phyloP scores from a whole-genome alignment of 2,329 filamentous ascomycete genomes.

The Diaporthe aspalathi region DNA sequence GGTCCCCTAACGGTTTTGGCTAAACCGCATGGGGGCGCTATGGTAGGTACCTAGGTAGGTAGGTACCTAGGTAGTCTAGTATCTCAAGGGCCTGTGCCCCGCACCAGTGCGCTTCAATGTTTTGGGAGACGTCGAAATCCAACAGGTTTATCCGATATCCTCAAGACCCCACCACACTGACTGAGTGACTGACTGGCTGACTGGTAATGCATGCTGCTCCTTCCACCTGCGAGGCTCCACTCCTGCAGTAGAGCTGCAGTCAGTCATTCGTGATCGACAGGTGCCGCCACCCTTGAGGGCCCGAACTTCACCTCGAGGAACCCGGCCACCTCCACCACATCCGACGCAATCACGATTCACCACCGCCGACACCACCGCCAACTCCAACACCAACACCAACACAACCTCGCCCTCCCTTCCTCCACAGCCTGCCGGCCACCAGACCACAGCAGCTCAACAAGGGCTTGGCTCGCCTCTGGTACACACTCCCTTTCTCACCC shows the following conservation, averaged over 20 bases:
- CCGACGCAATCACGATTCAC: neutral
- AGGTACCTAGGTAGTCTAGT: neutral
- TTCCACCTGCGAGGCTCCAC: conserved; percentile 23
- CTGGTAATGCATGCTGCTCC: conserved; percentile 18
- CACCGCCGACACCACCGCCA: too few relatives aligned
- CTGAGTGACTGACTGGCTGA: too few relatives aligned
- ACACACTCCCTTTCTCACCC: neutral
- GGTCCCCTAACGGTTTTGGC: too few relatives aligned
- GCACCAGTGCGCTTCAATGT: neutral
- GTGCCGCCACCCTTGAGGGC: neutral
- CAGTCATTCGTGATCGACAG: conserved; percentile 21
- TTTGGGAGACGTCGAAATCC: conserved; percentile 3
- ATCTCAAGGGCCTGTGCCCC: neutral
- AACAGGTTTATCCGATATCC: conserved; percentile 29
- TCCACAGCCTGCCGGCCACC: neutral
- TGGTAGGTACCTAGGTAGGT: too few relatives aligned
- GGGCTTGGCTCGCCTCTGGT: conserved; percentile 11
- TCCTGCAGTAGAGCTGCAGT: neutral
- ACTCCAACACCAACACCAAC: neutral
- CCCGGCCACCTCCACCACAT: neutral
- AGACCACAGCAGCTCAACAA: conserved; percentile 3
- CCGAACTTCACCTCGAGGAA: conserved; percentile 21
- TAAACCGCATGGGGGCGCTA: too few relatives aligned
- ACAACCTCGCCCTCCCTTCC: neutral
- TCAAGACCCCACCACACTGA: conserved; percentile 10